Evolutionary conservation across 257 asterid species (phyloP).

Genomic region (Anisodus acutangulus): DNA sequence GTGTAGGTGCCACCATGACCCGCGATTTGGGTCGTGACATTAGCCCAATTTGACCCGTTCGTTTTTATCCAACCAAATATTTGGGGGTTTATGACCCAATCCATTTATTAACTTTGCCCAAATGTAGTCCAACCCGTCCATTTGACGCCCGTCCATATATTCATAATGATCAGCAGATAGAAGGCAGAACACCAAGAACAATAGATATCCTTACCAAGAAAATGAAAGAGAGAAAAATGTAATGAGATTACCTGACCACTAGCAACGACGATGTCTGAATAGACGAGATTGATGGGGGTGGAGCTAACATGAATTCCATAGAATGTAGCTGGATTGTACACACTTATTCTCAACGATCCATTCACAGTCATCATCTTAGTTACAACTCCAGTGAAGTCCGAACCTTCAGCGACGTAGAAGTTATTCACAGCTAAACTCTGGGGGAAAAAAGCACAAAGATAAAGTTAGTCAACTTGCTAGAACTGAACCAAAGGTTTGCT

Average conservation of each 20-base stretch:
- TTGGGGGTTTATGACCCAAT: not conserved
- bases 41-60: not conserved
- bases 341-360: slow-evolving; percentile 69
- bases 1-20: no score
- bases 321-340: slow-evolving; percentile 92
- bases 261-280: slow-evolving; percentile 74
- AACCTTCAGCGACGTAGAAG: slow-evolving; percentile 71
- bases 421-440: slow-evolving; percentile 81
- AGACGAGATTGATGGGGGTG: slow-evolving; percentile 75
- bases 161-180: not conserved
- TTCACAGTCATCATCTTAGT: slow-evolving; percentile 77
- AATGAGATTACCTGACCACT: slow-evolving; percentile 67
- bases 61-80: not conserved
- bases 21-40: no score
- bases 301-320: slow-evolving; percentile 84
- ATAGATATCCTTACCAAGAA: not conserved
- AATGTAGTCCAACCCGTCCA: not conserved
- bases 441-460: slow-evolving; percentile 28
- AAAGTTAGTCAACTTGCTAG: slow-evolving; percentile 15
- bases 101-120: not conserved
- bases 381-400: slow-evolving; percentile 82
- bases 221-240: slow-evolving; percentile 20
- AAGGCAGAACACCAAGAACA: not conserved
- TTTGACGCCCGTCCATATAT: not conserved
- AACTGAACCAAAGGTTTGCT: not conserved